Evolutionary conservation across 2,329 filamentous ascomycete genomes (phyloP), one percentile per base, ranked within the genome.

Genomic region (Grosmannia penicillata): DNA sequence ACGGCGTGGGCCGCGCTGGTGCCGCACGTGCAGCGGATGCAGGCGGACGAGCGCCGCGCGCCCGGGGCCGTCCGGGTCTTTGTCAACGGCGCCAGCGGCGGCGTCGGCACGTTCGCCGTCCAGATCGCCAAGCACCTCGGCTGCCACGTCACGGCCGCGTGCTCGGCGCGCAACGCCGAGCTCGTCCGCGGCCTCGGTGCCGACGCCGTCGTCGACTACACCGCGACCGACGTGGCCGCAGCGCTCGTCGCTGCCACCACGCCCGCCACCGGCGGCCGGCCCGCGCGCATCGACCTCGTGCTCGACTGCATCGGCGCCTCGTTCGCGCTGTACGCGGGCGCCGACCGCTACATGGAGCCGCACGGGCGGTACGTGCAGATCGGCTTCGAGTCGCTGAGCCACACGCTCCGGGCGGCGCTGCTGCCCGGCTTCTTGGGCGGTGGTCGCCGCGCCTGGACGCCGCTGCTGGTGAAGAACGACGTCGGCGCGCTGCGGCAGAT

Each of bases 151-250:
- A 54, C 52, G 4, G 49, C 55, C 8, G 50, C 54, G 4, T 56
- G 55, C 33, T 61, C 58, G 11, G 50, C 51, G 11, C 39, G 19
- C 4, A 61, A 62, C 41, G 44, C 43, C 9, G 45, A 51, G n/a
- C 52, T 61, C 13, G 52, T 58, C 30, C 45, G 38, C 8, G 23
- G 33, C 1, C 50, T 63, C 7, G 60, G 60, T 4, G 60, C 57
- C 4, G 52, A 58, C 39, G 53, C 56, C 32, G 49, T 56, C 3
- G 47, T 61, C 22, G 56, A 62, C 47, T 62, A 62, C 43, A 42
- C 35, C 26, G 36, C 40, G 10, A 38, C 34, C 2, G 38, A 48
- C 28, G 26, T 53, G 1, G 7, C 48, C 4, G 33, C 37, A 0
- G 36, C 39, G 6, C 39, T 56, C 8, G 33, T 29, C 7, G 18